A percentile compares a stretch with the other conserved stretches of the same genome.
Evolutionary conservation across 768 basidiomycete genomes (phyloP).

Genomic region (Mycena maculata): DNA sequence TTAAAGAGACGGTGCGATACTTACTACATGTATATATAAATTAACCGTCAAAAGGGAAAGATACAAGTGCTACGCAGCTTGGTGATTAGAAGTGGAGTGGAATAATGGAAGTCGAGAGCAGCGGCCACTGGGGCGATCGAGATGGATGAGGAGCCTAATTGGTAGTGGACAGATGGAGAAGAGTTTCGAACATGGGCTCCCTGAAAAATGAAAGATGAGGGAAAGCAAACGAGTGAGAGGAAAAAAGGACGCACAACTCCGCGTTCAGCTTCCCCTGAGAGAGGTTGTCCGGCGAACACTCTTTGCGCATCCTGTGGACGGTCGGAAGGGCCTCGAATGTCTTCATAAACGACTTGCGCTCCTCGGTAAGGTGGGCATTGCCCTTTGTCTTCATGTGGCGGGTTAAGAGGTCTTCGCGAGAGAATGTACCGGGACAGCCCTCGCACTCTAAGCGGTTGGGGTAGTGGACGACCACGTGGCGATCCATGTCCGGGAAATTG

Average conservation of each 20-base stretch:
- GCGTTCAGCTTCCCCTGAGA: not conserved
- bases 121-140: too few relatives aligned
- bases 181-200: too few relatives aligned
- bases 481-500: slow-evolving; percentile 5
- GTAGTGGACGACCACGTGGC: slow-evolving; percentile 2
- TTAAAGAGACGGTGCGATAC: too few relatives aligned
- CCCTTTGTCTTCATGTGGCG: not conserved
- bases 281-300: not conserved
- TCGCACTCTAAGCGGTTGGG: not conserved
- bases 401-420: not conserved
- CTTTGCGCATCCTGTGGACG: not conserved
- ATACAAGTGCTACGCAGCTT: too few relatives aligned
- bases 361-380: not conserved
- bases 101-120: too few relatives aligned
- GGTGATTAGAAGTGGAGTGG: too few relatives aligned
- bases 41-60: too few relatives aligned
- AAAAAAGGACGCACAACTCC: not conserved
- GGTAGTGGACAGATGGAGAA: too few relatives aligned
- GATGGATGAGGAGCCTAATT: too few relatives aligned
- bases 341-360: not conserved
- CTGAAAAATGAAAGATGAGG: too few relatives aligned
- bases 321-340: not conserved
- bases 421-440: not conserved
- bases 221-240: too few relatives aligned
- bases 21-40: too few relatives aligned